Evolutionary conservation across 2,329 filamentous ascomycete species (phyloP).

Genomic region (Colletotrichum melonis): DNA sequence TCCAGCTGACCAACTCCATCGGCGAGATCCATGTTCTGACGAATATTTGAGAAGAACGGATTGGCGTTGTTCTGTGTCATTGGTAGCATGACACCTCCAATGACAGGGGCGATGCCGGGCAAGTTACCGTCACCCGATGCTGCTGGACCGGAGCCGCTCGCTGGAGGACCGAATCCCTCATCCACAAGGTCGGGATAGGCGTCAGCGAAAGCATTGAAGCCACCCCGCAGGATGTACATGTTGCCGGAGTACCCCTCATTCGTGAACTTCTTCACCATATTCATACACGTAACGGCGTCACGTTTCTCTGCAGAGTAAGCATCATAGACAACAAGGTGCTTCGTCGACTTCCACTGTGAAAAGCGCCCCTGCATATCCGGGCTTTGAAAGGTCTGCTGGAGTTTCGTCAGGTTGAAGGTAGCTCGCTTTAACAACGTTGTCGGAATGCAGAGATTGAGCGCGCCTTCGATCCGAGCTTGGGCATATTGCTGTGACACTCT

Average conservation of each 20-base stretch:
- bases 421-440: conserved; percentile 92
- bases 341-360: conserved; percentile 78
- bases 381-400: conserved; percentile 86
- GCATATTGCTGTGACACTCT: conserved; percentile 87
- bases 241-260: conserved; percentile 83
- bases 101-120: conserved; percentile 75
- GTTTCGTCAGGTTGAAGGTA: conserved; percentile 88
- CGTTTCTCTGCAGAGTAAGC: conserved; percentile 79
- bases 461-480: conserved; percentile 78
- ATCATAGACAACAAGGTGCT: conserved; percentile 90
- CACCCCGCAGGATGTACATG: conserved; percentile 82
- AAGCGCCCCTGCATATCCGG: conserved; percentile 79
- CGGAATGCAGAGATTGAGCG: conserved; percentile 93
- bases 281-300: conserved; percentile 83
- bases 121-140: conserved; percentile 53
- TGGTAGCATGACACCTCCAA: conserved; percentile 89
- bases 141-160: conserved; percentile 54
- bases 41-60: conserved; percentile 95
- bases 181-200: conserved; percentile 76
- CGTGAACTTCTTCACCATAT: conserved; percentile 93
- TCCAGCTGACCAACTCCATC: conserved; percentile 89
- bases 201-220: conserved; percentile 79
- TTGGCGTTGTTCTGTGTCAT: conserved; percentile 75
- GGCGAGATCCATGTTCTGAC: conserved; percentile 95
- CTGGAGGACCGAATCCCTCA: conserved; percentile 48